phyloP scores from a whole-genome alignment of 2,329 filamentous ascomycete species.

The Sporothrix pseudoabietina region DNA sequence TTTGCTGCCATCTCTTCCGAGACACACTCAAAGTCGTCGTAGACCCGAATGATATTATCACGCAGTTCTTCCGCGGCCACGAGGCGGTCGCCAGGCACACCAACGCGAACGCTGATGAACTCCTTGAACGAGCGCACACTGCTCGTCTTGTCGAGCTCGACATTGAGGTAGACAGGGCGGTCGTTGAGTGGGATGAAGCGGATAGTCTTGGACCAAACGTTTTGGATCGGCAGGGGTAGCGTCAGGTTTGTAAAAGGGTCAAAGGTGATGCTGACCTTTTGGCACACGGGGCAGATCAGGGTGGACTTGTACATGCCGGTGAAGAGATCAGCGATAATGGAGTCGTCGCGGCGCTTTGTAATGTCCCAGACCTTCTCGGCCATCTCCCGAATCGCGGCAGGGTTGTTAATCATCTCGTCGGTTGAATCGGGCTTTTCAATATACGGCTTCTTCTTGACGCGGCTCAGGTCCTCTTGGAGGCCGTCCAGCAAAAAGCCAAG shows the following conservation, averaged over 20 bases:
- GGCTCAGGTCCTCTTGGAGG: slow-evolving; percentile 91
- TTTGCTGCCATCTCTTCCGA: slow-evolving; percentile 71
- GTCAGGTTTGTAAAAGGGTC: slow-evolving; percentile 97
- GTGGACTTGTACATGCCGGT: slow-evolving; percentile 99
- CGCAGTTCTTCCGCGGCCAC: slow-evolving; percentile 82
- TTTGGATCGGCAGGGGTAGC: slow-evolving; percentile 84
- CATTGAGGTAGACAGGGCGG: slow-evolving; percentile 67
- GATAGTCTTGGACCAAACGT: slow-evolving; percentile 73
- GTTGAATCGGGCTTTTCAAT: slow-evolving; percentile 97
- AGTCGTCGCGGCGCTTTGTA: slow-evolving; percentile 89
- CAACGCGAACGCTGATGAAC: slow-evolving; percentile 67
- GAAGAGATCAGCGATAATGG: slow-evolving; percentile 92
- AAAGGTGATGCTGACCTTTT: slow-evolving; percentile 97
- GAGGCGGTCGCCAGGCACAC: slow-evolving; percentile 65
- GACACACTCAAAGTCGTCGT: slow-evolving; percentile 68
- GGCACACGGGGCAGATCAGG: slow-evolving; percentile 84
- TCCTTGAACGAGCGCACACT: slow-evolving; percentile 70
- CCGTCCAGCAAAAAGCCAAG: slow-evolving; percentile 92
- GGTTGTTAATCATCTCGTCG: slow-evolving; percentile 88
- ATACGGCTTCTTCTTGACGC: slow-evolving; percentile 93
- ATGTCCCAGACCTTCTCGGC: slow-evolving; percentile 89
- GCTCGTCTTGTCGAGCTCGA: slow-evolving; percentile 79
- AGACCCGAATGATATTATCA: slow-evolving; percentile 82
- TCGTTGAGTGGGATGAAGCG: slow-evolving; percentile 77
- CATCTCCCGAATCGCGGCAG: slow-evolving; percentile 76